phyloP scores from a whole-genome alignment of 2,329 filamentous ascomycete genomes.

The Beauveria brongniartii region DNA sequence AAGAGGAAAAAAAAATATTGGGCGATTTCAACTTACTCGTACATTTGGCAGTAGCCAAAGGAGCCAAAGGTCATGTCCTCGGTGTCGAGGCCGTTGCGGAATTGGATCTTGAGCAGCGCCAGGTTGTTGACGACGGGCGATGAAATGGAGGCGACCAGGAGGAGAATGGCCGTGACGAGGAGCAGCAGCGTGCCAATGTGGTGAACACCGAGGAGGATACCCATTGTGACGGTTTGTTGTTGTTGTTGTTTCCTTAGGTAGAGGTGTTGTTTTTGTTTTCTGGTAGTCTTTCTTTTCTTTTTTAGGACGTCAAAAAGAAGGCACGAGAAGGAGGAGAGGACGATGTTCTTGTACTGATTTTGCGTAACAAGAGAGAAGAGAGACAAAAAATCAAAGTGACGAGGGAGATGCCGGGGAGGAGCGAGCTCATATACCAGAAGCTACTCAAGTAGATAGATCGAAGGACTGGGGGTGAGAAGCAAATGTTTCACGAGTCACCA shows the following conservation, averaged over 20 bases:
- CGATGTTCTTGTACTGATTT: neutral
- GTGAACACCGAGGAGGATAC: conserved; percentile 42
- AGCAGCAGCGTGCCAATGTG: conserved; percentile 51
- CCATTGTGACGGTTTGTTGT: conserved; percentile 30
- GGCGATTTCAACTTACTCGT: neutral
- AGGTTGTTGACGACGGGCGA: conserved; percentile 50
- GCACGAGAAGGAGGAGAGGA: neutral
- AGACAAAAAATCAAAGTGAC: neutral
- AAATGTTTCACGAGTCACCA: conserved; percentile 5
- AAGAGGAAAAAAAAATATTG: neutral
- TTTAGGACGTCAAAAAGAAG: neutral
- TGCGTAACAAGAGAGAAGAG: neutral
- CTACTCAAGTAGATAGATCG: neutral
- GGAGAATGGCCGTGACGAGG: conserved; percentile 44
- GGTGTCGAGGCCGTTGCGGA: conserved; percentile 28
- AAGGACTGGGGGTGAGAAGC: neutral
- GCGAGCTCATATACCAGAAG: conserved; percentile 1
- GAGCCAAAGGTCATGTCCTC: conserved; percentile 46
- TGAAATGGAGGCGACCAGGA: conserved; percentile 51
- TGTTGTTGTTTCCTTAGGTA: conserved; percentile 3
- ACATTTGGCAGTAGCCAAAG: conserved; percentile 46
- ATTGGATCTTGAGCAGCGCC: conserved; percentile 43
- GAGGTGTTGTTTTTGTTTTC: neutral
- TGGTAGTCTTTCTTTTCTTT: neutral
- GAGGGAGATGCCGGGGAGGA: neutral